Conservation (phyloP, 164 flowering plant species). For the Annona squamosa region DNA sequence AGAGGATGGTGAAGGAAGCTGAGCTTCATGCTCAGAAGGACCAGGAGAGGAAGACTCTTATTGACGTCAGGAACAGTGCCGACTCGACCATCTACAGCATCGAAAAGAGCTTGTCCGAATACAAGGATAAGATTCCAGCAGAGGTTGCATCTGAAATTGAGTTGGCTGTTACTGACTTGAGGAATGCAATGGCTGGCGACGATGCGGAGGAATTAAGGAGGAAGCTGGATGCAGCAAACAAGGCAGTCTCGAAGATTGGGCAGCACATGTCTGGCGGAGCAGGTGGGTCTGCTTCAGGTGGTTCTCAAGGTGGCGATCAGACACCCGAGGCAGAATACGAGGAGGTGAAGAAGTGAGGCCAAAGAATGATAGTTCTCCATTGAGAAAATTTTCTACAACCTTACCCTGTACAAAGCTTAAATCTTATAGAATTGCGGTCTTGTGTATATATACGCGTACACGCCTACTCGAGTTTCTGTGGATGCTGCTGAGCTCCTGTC, state of each 20-base stretch:
- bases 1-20: constrained; percentile 12
- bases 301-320: constrained; percentile 10
- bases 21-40: constrained; percentile 15
- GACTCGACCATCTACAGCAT: constrained; percentile 14
- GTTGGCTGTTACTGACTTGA: constrained; percentile 4
- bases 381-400: too few relatives aligned
- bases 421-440: too few relatives aligned
- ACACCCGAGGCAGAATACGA: constrained; percentile 18
- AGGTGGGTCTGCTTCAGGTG: constrained; percentile 9
- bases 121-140: constrained; percentile 9
- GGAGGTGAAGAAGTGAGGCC: constrained; percentile 14
- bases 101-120: constrained; percentile 12
- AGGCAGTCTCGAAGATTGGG: constrained; percentile 21
- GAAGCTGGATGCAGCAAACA: constrained; percentile 13
- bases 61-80: constrained; percentile 10
- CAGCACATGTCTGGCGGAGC: constrained; percentile 12
- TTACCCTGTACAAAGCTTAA: too few relatives aligned
- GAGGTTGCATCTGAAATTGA: constrained; percentile 10
- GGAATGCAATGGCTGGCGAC: constrained; percentile 12
- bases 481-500: too few relatives aligned
- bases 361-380: not conserved
- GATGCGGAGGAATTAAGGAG: constrained; percentile 6
- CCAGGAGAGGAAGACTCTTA: constrained; percentile 14
- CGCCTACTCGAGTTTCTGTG: too few relatives aligned
- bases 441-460: too few relatives aligned